Evolutionary conservation across 2,329 filamentous ascomycete genomes (phyloP).

Genomic region (Arthrinium phaeospermum): DNA sequence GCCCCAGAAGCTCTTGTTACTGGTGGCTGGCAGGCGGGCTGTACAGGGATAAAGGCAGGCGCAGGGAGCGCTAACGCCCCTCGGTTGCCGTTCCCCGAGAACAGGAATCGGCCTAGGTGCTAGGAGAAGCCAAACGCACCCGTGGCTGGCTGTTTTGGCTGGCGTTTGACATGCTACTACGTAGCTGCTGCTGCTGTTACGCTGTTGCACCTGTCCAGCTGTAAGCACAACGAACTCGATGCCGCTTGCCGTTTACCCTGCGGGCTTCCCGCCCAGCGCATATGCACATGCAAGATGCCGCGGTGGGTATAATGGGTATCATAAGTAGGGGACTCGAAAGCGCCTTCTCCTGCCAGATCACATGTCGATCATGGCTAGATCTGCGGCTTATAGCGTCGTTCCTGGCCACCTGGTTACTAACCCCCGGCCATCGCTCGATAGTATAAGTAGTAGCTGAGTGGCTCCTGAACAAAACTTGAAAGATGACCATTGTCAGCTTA

Average conservation of each 20-base stretch:
- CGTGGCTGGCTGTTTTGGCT: constrained; percentile 1
- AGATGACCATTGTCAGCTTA: neutral
- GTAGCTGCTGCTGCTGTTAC: neutral
- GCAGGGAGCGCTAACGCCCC: neutral
- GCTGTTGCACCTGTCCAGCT: neutral
- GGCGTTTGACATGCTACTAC: neutral
- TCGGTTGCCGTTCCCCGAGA: neutral
- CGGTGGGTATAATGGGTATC: neutral
- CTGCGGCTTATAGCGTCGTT: neutral
- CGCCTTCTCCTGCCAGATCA: neutral
- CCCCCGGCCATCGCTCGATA: neutral
- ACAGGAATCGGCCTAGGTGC: neutral
- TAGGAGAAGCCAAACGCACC: neutral
- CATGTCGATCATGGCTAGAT: constrained; percentile 7
- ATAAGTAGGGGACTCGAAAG: neutral
- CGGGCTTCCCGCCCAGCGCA: constrained; percentile 4
- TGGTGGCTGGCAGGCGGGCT: neutral
- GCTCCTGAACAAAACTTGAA: neutral
- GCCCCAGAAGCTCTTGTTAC: neutral
- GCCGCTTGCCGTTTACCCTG: neutral
- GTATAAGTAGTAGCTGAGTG: neutral
- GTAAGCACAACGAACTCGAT: neutral
- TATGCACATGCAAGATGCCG: constrained; percentile 14
- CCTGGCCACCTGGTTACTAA: neutral
- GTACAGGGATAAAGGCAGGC: neutral